Percentiles rank a stretch among this genome's conserved stretches.
phyloP scores from a whole-genome alignment of 148 eudicot species.

The Arctostaphylos glauca region DNA sequence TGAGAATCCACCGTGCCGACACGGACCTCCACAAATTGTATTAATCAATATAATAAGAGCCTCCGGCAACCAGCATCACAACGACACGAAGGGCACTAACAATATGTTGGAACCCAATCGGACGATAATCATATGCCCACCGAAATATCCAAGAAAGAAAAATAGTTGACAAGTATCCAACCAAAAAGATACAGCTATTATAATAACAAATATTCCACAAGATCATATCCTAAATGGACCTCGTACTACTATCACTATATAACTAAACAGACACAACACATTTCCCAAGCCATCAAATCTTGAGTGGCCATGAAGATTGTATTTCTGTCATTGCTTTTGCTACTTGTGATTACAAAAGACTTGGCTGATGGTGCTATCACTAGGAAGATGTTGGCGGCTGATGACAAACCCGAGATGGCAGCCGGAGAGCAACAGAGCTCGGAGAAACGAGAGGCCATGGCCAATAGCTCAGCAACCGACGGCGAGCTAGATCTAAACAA shows the following conservation, averaged over 20 bases:
- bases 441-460: background rate
- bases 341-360: background rate
- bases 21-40: no score
- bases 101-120: no score
- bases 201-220: no score
- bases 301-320: conserved; percentile 2
- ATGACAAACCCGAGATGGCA: background rate
- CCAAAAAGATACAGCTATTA: no score
- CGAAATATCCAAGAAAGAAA: no score
- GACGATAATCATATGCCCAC: no score
- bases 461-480: background rate
- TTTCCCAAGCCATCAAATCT: background rate
- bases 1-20: no score
- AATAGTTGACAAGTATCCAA: no score
- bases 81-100: no score
- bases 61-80: no score
- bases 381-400: conserved; percentile 5
- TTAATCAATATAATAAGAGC: no score
- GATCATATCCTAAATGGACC: no score
- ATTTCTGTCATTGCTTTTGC: conserved; percentile 1
- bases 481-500: conserved; percentile 2
- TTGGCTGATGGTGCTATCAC: background rate
- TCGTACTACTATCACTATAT: background rate
- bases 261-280: background rate
- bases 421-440: background rate